Base-by-base conservation (phyloP, 257 asterid genomes). In the Cinchona pubescens region DNA sequence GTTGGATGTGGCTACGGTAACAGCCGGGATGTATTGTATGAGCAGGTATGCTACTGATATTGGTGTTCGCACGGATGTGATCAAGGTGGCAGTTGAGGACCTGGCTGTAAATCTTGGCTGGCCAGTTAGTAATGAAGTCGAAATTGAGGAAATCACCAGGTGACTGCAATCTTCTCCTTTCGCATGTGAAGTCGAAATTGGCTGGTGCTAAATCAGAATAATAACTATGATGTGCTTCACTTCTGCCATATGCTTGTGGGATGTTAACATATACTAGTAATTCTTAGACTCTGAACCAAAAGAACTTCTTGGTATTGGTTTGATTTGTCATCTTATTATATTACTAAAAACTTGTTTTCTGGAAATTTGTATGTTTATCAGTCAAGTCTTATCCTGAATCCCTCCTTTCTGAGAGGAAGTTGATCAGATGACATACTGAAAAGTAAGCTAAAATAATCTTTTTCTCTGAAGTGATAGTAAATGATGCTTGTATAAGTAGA, bases 1-100 rank as follows among this genome's bases (percentile, higher is more conserved):
- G 87, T 90, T n/a, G 13, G 99, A 96, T 0, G 81, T 94, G 66
- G 99, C 96, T 48, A 86, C 97, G 0, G 83, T 88, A 32, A 90
- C 97, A 3, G 97, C 98, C 0, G 99, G 99, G 37, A 85, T 92
- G 96, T 92, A 94, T 75, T 94, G 98, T 74, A 67, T 88, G 90
- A 92, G 98, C 83, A 76, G 97, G 46, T 94, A 92, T 21, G 96
- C 99, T 0, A 88, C 97, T 8, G 99, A 94, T 76, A 86, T 94
- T 81, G 99, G 98, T 2, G 97, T 90, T 2, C 77, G 97, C 49
- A 81, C 84, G 5, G 99, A 94, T 71, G 97, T 90, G 38, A 63
- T 87, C 62, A 94, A 90, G 87, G 96, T 94, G 7, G 85, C 88
- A 1, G 98, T 92, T 48, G 98, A 94, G 88, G 97, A 94, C 51